Evolutionary conservation across 768 basidiomycete species (phyloP).

Genomic region (Termitomyces sp.): DNA sequence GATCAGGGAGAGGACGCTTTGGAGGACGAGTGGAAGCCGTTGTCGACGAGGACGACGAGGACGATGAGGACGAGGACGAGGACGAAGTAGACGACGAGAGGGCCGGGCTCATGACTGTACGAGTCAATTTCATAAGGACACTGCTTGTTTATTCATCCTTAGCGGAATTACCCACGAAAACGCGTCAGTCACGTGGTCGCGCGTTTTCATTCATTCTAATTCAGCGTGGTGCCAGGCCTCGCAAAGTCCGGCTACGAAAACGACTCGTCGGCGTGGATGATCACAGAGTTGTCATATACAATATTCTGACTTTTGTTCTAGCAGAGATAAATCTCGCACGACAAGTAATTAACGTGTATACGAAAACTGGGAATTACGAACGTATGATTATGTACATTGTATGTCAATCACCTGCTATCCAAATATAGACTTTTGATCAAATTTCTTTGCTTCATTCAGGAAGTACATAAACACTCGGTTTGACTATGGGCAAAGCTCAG

Average conservation of each 20-base stretch:
- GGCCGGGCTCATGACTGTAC: constrained; percentile 5
- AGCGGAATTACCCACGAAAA: constrained; percentile 31
- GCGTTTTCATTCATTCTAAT: constrained; percentile 1
- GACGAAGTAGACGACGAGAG: constrained; percentile 4
- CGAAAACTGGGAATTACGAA: too few species aligned
- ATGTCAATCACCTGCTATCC: constrained; percentile 2
- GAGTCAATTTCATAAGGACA: not conserved
- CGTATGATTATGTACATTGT: constrained; percentile 1
- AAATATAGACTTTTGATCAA: not conserved
- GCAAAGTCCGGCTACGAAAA: too few species aligned
- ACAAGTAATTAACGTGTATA: too few species aligned
- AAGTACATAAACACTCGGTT: too few species aligned
- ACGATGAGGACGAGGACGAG: not conserved
- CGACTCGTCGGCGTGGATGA: too few species aligned
- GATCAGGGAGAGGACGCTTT: constrained; percentile 49
- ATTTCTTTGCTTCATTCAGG: not conserved
- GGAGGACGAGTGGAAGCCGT: constrained; percentile 27
- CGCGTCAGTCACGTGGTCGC: constrained; percentile 35
- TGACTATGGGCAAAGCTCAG: constrained; percentile 67
- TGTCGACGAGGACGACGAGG: constrained; percentile 10
- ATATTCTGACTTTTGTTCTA: too few species aligned
- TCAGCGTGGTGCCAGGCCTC: too few species aligned
- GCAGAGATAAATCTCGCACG: too few species aligned
- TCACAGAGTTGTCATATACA: too few species aligned
- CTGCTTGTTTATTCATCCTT: constrained; percentile 13